phyloP scores from a whole-genome alignment of 352 stramenopile genomes.

The Phytophthora pistaciae region DNA sequence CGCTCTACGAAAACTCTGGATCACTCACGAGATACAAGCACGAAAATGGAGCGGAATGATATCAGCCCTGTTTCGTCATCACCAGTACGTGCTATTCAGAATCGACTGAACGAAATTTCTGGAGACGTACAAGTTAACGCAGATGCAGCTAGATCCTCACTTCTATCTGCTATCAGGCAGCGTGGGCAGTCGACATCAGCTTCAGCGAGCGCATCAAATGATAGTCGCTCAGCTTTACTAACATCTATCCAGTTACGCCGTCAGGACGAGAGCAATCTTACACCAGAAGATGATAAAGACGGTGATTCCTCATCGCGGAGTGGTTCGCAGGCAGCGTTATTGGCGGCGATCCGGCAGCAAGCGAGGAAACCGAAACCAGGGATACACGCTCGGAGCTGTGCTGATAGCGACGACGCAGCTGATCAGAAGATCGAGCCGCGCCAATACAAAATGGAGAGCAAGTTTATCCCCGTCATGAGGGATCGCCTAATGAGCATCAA shows the following conservation, averaged over 20 bases:
- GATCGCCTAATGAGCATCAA: conserved; percentile 63
- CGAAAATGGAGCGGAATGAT: neutral
- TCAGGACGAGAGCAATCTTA: neutral
- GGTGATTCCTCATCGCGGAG: neutral
- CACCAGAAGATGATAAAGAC: neutral
- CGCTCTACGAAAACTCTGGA: neutral
- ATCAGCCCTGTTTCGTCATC: neutral
- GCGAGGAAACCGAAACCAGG: conserved; percentile 11
- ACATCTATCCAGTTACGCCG: conserved; percentile 20
- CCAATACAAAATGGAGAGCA: conserved; percentile 61
- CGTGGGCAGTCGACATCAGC: neutral
- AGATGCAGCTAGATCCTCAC: conserved; percentile 13
- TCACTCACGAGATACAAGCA: neutral
- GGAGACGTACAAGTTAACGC: conserved; percentile 8
- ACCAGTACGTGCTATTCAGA: conserved; percentile 4
- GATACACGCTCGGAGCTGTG: neutral
- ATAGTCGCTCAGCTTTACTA: conserved; percentile 19
- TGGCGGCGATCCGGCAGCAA: conserved; percentile 42
- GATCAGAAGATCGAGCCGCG: conserved; percentile 46
- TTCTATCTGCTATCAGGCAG: conserved; percentile 28
- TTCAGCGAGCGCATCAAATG: neutral
- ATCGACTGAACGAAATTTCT: neutral
- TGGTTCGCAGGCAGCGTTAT: conserved; percentile 31
- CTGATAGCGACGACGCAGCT: neutral
- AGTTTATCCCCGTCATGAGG: conserved; percentile 70